Conservation (phyloP, 2,329 filamentous ascomycete species). For the Colletotrichum sp. region DNA sequence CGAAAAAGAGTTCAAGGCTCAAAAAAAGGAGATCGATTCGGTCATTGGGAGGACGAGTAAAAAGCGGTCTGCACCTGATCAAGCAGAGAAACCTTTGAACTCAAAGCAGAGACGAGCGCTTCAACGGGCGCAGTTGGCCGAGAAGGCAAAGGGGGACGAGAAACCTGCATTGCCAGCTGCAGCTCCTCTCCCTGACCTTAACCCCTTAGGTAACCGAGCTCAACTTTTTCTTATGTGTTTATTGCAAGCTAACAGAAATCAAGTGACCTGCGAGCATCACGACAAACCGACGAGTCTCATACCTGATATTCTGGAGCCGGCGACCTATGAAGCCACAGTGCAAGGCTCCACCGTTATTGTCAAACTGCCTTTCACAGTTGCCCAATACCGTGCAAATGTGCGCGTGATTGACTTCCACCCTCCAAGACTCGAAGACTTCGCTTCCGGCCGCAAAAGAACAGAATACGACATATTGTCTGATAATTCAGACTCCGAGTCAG, state of each 20-base stretch:
- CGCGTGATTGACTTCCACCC: constrained; percentile 87
- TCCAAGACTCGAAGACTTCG: constrained; percentile 72
- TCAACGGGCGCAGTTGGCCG: background rate
- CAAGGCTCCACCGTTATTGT: constrained; percentile 40
- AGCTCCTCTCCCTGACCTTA: constrained; percentile 31
- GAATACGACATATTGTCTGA: constrained; percentile 59
- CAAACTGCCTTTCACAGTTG: constrained; percentile 75
- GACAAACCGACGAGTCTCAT: constrained; percentile 39
- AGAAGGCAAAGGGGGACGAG: constrained; percentile 25
- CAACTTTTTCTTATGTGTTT: background rate
- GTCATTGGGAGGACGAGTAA: constrained; percentile 19
- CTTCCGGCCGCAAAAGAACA: constrained; percentile 47
- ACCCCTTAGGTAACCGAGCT: constrained; percentile 30
- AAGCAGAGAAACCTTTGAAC: constrained; percentile 22
- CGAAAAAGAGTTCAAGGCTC: constrained; percentile 49
- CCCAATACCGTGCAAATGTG: constrained; percentile 71
- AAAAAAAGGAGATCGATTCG: constrained; percentile 38
- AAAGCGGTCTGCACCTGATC: constrained; percentile 19
- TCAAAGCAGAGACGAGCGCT: constrained; percentile 25
- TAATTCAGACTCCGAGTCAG: constrained; percentile 32
- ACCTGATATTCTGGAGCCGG: constrained; percentile 42
- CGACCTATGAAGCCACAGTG: constrained; percentile 46
- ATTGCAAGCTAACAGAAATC: background rate
- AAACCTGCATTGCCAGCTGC: constrained; percentile 28
- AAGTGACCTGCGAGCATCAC: constrained; percentile 52